Percentiles rank a stretch among this genome's conserved stretches.
Evolutionary conservation across 768 basidiomycete genomes (phyloP).

Genomic region (Tylopilus vinaceipallidus): DNA sequence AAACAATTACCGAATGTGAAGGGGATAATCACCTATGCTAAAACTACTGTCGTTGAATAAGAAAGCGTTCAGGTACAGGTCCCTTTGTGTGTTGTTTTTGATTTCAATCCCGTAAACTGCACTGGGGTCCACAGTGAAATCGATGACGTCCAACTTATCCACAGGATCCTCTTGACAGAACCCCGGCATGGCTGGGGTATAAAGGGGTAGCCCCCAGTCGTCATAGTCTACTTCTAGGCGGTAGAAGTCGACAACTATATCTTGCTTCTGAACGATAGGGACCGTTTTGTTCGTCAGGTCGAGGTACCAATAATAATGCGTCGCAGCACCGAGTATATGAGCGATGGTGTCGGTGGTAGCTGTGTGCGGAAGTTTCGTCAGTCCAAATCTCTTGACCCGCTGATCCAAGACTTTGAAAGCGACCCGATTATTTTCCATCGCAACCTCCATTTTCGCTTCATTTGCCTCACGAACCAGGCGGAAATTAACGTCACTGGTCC

Average conservation of each 20-base stretch:
- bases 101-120: conserved; percentile 2
- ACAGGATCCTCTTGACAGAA: not conserved
- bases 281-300: not conserved
- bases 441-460: conserved; percentile 4
- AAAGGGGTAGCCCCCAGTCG: not conserved
- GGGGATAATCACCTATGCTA: not conserved
- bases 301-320: not conserved
- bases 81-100: conserved; percentile 5
- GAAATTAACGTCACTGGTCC: not conserved
- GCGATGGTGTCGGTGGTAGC: not conserved
- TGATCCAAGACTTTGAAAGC: conserved; percentile 3
- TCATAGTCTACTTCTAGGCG: not conserved
- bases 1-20: no score
- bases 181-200: not conserved
- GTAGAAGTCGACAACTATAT: not conserved
- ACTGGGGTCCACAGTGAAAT: not conserved
- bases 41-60: not conserved
- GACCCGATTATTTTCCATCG: not conserved
- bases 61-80: not conserved
- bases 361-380: not conserved
- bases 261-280: not conserved
- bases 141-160: not conserved
- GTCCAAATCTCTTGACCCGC: not conserved
- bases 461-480: not conserved
- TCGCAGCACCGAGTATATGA: conserved; percentile 1